These are phyloP conservation scores for Trichoderma sp. DNA, from an alignment of 2,329 filamentous ascomycete genomes.

Conservation along the genomic window DNA sequence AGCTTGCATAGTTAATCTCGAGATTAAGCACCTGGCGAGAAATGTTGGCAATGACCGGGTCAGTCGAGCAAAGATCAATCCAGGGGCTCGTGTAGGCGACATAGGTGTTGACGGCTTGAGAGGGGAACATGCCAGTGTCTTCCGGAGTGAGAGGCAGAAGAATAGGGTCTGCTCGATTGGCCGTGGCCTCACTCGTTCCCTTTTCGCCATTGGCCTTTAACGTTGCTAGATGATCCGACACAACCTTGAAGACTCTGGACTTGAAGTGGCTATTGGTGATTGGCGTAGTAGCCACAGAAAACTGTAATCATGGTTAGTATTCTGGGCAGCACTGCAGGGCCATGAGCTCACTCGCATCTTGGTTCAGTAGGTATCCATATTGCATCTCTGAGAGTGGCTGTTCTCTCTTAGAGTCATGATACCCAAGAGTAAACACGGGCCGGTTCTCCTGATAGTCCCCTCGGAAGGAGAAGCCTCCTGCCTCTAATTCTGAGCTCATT, in stretches of 20 bases:
- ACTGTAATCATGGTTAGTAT: slow-evolving; percentile 46
- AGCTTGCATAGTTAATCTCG: slow-evolving; percentile 91
- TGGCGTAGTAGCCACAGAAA: slow-evolving; percentile 74
- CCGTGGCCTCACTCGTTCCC: slow-evolving; percentile 42
- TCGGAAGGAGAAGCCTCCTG: slow-evolving; percentile 1
- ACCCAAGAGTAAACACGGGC: slow-evolving; percentile 65
- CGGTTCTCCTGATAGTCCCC: slow-evolving; percentile 21
- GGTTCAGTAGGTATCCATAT: slow-evolving; percentile 65
- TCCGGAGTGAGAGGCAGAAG: slow-evolving; percentile 71
- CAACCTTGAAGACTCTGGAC: slow-evolving; percentile 61
- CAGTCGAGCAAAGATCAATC: slow-evolving; percentile 83
- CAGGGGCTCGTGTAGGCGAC: slow-evolving; percentile 82
- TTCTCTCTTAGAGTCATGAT: slow-evolving; percentile 66
- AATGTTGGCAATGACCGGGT: slow-evolving; percentile 79
- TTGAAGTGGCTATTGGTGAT: slow-evolving; percentile 75
- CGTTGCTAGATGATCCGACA: slow-evolving; percentile 53
- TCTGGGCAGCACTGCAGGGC: neutral
- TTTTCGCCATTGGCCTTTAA: slow-evolving; percentile 42
- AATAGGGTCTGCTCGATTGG: slow-evolving; percentile 54
- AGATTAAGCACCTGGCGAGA: slow-evolving; percentile 87
- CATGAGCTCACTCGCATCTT: slow-evolving; percentile 55
- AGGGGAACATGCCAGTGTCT: slow-evolving; percentile 73
- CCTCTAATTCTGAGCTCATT: slow-evolving; percentile 10
- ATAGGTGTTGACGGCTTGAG: slow-evolving; percentile 67
- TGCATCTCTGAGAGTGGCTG: slow-evolving; percentile 62